Percentiles rank a stretch among this genome's conserved stretches.
These are phyloP conservation scores for Xylaria bambusicola DNA, from an alignment of 495 filamentous ascomycete species.

Conservation along the genomic window DNA sequence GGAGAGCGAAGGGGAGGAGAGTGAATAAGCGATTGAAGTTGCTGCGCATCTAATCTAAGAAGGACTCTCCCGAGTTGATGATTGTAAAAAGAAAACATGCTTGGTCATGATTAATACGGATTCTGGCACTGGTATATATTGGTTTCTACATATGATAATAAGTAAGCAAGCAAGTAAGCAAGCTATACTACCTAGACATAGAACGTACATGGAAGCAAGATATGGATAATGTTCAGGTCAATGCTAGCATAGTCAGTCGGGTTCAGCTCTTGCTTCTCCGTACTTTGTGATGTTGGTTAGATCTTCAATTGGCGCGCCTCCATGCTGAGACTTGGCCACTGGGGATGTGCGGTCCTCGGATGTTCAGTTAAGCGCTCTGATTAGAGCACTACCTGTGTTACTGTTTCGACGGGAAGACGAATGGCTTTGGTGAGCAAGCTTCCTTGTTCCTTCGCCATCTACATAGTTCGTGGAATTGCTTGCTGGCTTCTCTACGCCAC, in stretches of 20 bases:
- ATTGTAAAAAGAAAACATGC: not conserved
- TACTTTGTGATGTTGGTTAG: no score
- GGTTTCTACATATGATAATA: not conserved
- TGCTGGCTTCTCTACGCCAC: no score
- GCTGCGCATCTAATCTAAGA: not conserved
- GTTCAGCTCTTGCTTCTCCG: no score
- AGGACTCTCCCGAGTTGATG: not conserved
- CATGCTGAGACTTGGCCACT: not conserved
- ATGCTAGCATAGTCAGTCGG: not conserved
- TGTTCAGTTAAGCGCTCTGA: not conserved
- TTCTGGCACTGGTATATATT: constrained; percentile 10
- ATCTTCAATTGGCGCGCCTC: no score
- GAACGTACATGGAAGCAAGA: not conserved
- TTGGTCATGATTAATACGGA: not conserved
- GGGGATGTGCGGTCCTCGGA: not conserved
- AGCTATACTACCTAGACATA: not conserved
- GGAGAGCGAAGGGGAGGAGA: constrained; percentile 40
- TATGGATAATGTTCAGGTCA: not conserved
- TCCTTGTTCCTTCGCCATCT: not conserved
- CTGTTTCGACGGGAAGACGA: not conserved
- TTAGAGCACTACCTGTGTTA: not conserved
- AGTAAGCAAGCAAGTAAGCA: no score
- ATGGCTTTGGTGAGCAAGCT: no score
- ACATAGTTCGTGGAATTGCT: not conserved
- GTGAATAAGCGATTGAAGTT: constrained; percentile 26